Evolutionary conservation across 2,329 filamentous ascomycete genomes (phyloP).

Genomic region (Paraconiothyrium sp.): DNA sequence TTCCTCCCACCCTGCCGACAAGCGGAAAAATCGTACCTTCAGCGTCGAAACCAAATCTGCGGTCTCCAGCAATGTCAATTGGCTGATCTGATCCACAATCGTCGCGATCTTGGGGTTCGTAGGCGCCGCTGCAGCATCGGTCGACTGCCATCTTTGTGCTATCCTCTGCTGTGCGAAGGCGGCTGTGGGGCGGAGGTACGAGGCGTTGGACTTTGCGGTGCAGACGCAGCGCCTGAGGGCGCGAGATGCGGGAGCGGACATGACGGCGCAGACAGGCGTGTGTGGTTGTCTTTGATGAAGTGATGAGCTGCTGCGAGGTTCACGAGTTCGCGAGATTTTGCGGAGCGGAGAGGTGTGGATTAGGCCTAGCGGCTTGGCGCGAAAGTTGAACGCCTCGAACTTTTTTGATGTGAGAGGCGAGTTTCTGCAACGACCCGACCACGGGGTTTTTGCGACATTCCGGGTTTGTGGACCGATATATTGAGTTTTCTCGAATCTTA

Average conservation of each 20-base stretch:
- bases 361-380: slow-evolving; percentile 36
- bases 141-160: slow-evolving; percentile 86
- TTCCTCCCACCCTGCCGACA: background rate
- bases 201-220: slow-evolving; percentile 33
- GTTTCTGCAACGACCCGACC: slow-evolving; percentile 21
- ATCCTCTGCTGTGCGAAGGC: slow-evolving; percentile 48
- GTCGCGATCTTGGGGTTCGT: slow-evolving; percentile 88
- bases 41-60: slow-evolving; percentile 93
- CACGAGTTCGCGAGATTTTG: slow-evolving; percentile 33
- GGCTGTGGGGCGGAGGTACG: slow-evolving; percentile 43
- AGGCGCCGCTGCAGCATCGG: slow-evolving; percentile 72
- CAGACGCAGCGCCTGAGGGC: slow-evolving; percentile 57
- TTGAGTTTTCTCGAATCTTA: background rate
- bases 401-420: slow-evolving; percentile 31
- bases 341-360: slow-evolving; percentile 33
- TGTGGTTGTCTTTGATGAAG: slow-evolving; percentile 19
- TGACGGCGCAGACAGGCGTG: slow-evolving; percentile 30
- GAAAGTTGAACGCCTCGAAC: slow-evolving; percentile 27
- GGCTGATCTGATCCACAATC: slow-evolving; percentile 98
- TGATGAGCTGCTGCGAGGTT: slow-evolving; percentile 27
- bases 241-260: slow-evolving; percentile 57
- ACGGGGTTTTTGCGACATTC: slow-evolving; percentile 6
- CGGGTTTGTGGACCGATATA: background rate
- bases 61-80: slow-evolving; percentile 97
- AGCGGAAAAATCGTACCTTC: slow-evolving; percentile 71